Percentiles rank a stretch among this genome's conserved stretches.
These are phyloP conservation scores for Salix koriyanagi DNA, from an alignment of 345 rosid genomes.

Conservation along the genomic window DNA sequence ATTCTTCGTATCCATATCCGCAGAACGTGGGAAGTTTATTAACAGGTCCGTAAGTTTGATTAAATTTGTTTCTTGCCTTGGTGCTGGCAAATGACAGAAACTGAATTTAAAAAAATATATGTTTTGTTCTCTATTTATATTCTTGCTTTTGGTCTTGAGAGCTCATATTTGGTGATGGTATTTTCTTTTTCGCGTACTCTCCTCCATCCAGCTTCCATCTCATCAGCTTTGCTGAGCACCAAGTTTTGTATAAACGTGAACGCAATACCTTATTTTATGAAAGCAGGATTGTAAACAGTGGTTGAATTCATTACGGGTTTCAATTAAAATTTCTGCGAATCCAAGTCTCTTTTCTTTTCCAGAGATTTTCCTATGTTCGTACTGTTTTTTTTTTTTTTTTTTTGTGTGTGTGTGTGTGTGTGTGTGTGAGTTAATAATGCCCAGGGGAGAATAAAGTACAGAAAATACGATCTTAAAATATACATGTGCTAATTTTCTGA, in stretches of 20 bases:
- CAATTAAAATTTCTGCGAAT: too few species aligned
- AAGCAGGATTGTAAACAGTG: slow-evolving; percentile 25
- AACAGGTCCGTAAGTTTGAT: slow-evolving; percentile 57
- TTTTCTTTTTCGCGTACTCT: slow-evolving; percentile 8
- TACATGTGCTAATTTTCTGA: too few species aligned
- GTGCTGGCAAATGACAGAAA: slow-evolving; percentile 20
- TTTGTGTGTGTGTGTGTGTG: too few species aligned
- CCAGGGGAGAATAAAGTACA: too few species aligned
- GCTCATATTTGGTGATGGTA: slow-evolving; percentile 15
- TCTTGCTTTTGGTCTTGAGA: background rate
- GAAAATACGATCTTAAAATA: too few species aligned
- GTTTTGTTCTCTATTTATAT: slow-evolving; percentile 10
- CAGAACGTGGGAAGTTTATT: slow-evolving; percentile 72
- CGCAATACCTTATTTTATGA: slow-evolving; percentile 12
- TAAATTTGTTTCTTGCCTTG: background rate
- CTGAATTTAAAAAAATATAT: slow-evolving; percentile 8
- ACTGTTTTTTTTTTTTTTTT: too few species aligned
- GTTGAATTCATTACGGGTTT: background rate
- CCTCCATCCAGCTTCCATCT: slow-evolving; percentile 8
- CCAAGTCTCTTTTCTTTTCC: too few species aligned
- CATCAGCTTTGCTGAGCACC: slow-evolving; percentile 10
- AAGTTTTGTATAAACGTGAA: slow-evolving; percentile 35
- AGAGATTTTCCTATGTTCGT: too few species aligned
- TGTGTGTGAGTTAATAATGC: too few species aligned
- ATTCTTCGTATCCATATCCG: slow-evolving; percentile 67